A percentile compares a stretch with the other conserved stretches of the same genome.
Evolutionary conservation across 306 rosid genomes (phyloP).

Genomic region (Quercus ilex): DNA sequence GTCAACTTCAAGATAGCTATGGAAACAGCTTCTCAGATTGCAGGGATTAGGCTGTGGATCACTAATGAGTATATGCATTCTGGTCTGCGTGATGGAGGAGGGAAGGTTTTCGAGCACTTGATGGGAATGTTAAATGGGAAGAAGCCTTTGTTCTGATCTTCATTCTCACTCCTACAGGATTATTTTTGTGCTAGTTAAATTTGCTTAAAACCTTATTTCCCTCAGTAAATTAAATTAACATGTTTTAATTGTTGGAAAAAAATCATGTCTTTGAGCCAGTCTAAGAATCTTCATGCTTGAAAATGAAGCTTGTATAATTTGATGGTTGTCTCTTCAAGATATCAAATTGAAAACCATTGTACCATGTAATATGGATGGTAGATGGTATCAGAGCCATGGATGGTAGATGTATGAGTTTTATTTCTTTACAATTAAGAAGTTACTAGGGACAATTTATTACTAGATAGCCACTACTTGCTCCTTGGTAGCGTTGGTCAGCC

Average conservation of each 20-base stretch:
- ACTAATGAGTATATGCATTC: constrained; percentile 96
- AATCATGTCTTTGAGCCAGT: background rate
- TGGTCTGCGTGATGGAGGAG: constrained; percentile 80
- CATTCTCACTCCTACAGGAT: background rate
- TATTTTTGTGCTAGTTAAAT: background rate
- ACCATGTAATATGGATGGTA: no score
- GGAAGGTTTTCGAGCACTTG: constrained; percentile 78
- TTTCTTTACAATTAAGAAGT: no score
- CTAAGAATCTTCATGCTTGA: background rate
- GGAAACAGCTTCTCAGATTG: constrained; percentile 87
- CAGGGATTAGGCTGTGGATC: constrained; percentile 79
- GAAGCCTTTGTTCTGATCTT: constrained; percentile 77
- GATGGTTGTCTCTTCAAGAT: no score
- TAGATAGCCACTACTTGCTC: no score
- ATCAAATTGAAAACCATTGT: no score
- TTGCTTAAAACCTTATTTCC: background rate
- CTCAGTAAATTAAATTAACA: background rate
- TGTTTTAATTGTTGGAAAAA: background rate
- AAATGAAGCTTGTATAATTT: background rate
- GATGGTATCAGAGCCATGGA: no score
- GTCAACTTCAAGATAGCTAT: constrained; percentile 70
- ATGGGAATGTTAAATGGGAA: constrained; percentile 76
- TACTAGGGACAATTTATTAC: no score
- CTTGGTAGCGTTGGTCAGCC: no score
- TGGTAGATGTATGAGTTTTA: no score